Evolutionary conservation across 495 filamentous ascomycete genomes (phyloP), one percentile per base, ranked within the genome.

Genomic region (Penicillium coprophilum): DNA sequence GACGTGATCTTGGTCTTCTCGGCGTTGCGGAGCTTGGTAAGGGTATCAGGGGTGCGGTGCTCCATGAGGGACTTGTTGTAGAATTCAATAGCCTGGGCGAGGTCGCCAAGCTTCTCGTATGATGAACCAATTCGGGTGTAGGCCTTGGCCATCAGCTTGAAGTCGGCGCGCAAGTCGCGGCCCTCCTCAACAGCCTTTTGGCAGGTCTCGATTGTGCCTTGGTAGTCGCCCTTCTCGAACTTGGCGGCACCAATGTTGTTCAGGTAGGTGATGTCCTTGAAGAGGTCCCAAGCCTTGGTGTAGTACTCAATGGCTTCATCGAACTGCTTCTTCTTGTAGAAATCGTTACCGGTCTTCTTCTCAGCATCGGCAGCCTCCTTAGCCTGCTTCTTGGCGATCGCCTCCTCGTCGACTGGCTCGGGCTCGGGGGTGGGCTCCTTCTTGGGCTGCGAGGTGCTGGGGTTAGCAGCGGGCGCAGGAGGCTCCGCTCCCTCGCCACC

Each of bases 321-420:
- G 55, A 97, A 94, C 65, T 96, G 84, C 62, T 91, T 85, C 83
- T 97, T 96, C 85, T 97, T 99, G 80, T 99, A 99, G 67, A 86
- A 86, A 60, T 96, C 90, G 24, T 92, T 99, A 53, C 94, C 94
- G 46, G 96, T 79, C 53, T 85, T 88, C 82, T 97, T 99, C 79
- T 97, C 91, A 53, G 90, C 87, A 62, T 99, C 94, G 49, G 91
- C 94, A 34, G 89, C 90, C 67, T 87, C 91, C 77, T 97, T 92
- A 0, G 91, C 91, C 80, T 95, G 88, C 74, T 87, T 87, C 77
- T 90, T 89, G 30, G 87, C 88, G 56, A 85, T 70, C 0, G 84
- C 80, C 66, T 97, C 94, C 64, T 96, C 91, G 62, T 95, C 88
- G 62, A 86, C 76, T 41, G 80, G 80, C 67, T 85, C 83, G 15